Evolutionary conservation across 1,139 yeast genomes (phyloP).

Genomic region (Taphrina deformans): DNA sequence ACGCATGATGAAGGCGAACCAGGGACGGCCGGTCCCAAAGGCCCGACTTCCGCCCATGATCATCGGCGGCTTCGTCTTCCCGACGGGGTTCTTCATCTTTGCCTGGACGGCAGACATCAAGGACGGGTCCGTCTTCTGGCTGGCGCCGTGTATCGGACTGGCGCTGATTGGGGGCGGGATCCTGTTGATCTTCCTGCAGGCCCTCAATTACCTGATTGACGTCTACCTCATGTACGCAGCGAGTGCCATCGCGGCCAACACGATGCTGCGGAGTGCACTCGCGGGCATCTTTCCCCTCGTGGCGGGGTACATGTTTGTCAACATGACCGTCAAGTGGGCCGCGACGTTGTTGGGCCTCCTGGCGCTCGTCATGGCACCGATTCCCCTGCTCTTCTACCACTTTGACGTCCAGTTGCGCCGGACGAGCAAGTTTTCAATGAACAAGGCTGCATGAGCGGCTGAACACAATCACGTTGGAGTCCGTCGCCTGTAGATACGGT

Average conservation of each 20-base stretch:
- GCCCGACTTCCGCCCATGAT: constrained; percentile 44
- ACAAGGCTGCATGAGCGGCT: neutral
- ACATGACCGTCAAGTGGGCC: constrained; percentile 53
- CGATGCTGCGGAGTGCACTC: constrained; percentile 61
- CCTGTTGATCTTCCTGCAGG: constrained; percentile 55
- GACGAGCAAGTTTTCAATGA: constrained; percentile 39
- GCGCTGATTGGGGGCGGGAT: constrained; percentile 64
- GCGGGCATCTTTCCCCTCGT: constrained; percentile 74
- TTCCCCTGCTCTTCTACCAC: constrained; percentile 62
- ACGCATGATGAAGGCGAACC: constrained; percentile 45
- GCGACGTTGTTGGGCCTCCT: constrained; percentile 52
- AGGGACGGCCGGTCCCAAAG: constrained; percentile 59
- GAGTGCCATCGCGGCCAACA: constrained; percentile 70
- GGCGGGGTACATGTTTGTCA: constrained; percentile 54
- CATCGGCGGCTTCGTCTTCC: constrained; percentile 14
- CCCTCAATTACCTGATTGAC: constrained; percentile 55
- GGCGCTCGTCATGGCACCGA: constrained; percentile 59
- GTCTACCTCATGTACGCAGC: constrained; percentile 60
- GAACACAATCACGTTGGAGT: too few species aligned
- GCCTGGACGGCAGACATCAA: constrained; percentile 52
- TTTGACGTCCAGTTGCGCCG: constrained; percentile 47
- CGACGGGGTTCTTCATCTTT: constrained; percentile 37
- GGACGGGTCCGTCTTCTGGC: constrained; percentile 78
- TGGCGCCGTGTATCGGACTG: constrained; percentile 70
- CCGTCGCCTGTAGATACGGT: neutral